Evolutionary conservation across 306 rosid species (phyloP).

Genomic region (Citrullus mucosospermus): DNA sequence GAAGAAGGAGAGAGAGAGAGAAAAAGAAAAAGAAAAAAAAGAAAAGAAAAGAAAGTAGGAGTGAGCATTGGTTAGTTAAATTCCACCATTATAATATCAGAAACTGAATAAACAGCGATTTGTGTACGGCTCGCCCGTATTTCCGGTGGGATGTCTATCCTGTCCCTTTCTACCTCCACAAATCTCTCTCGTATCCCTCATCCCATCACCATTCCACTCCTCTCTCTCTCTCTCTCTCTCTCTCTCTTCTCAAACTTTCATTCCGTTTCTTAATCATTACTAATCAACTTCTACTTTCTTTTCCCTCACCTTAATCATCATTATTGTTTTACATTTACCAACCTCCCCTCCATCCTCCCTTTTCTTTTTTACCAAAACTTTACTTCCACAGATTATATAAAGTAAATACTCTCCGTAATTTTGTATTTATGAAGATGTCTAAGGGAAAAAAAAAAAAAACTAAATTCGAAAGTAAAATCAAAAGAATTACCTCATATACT

Average conservation of each 20-base stretch:
- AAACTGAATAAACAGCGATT: constrained; percentile 28
- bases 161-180: constrained; percentile 84
- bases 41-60: constrained; percentile 14
- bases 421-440: no score
- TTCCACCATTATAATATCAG: constrained; percentile 18
- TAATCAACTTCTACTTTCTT: background rate
- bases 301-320: no score
- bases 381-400: no score
- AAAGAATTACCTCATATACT: no score
- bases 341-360: background rate
- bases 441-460: no score
- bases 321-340: background rate
- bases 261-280: constrained; percentile 2
- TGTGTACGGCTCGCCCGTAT: constrained; percentile 80
- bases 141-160: constrained; percentile 95
- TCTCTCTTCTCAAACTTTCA: background rate
- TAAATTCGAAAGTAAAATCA: no score
- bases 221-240: background rate
- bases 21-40: constrained; percentile 2
- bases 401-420: no score
- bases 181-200: constrained; percentile 50
- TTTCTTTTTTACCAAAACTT: background rate
- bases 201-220: background rate
- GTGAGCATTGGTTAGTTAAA: constrained; percentile 24
- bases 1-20: constrained; percentile 12